Evolutionary conservation across 225 moss, liverwort and hornwort genomes (phyloP).

Genomic region (Pseudoscleropodium purum): DNA sequence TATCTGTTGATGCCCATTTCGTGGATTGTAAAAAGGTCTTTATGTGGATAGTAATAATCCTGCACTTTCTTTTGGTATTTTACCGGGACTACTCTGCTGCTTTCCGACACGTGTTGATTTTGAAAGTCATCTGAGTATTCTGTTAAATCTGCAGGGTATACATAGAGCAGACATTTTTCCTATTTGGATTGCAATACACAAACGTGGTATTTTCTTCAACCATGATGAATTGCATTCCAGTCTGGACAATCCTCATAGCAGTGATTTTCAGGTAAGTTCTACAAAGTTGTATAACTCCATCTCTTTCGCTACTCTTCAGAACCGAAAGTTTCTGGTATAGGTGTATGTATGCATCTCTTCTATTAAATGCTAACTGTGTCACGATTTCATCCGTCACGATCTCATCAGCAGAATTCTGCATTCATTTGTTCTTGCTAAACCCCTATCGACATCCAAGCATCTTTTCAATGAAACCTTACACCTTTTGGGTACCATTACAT

Average conservation of each 20-base stretch:
- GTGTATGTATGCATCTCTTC: neutral
- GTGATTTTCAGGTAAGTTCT: constrained; percentile 18
- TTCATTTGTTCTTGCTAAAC: neutral
- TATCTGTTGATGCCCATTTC: neutral
- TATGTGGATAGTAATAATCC: too few species aligned
- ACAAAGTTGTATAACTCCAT: neutral
- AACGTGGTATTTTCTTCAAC: constrained; percentile 24
- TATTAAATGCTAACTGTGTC: neutral
- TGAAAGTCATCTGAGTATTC: neutral
- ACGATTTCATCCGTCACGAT: too few species aligned
- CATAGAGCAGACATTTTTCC: constrained; percentile 19
- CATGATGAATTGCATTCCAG: constrained; percentile 20
- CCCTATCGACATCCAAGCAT: neutral
- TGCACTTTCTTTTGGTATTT: neutral
- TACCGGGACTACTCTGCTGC: neutral
- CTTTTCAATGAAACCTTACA: neutral
- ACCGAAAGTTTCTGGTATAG: neutral
- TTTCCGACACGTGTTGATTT: neutral
- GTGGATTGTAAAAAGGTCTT: neutral
- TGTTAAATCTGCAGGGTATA: constrained; percentile 21
- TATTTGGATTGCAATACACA: constrained; percentile 30
- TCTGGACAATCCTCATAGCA: constrained; percentile 14
- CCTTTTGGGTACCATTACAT: neutral
- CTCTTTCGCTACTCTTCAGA: neutral
- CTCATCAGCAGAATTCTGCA: neutral